phyloP scores from a whole-genome alignment of 306 rosid genomes.

The Acacia crassicarpa region DNA sequence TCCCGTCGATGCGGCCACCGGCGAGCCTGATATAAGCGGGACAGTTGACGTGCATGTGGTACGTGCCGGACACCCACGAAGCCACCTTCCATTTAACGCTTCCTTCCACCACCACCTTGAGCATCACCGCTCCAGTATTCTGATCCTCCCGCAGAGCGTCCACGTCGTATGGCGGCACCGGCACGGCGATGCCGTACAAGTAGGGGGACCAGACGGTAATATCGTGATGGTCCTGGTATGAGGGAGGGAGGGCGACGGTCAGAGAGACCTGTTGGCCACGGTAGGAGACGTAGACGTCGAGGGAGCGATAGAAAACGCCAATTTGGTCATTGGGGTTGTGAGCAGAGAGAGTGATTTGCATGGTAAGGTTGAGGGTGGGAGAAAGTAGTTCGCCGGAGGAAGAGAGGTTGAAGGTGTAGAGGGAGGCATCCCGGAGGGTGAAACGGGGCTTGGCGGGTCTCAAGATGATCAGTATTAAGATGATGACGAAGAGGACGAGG shows the following conservation, averaged over 20 bases:
- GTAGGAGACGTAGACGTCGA: conserved; percentile 56
- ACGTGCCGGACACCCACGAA: conserved; percentile 64
- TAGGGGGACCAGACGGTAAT: conserved; percentile 67
- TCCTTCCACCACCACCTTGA: conserved; percentile 58
- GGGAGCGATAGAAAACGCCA: conserved; percentile 51
- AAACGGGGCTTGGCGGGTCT: conserved; percentile 68
- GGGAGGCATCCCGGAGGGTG: conserved; percentile 63
- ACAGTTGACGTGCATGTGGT: conserved; percentile 57
- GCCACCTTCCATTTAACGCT: conserved; percentile 80
- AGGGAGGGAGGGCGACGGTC: conserved; percentile 37
- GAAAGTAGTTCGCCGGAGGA: conserved; percentile 25
- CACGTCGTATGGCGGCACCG: conserved; percentile 44
- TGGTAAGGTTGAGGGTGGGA: conserved; percentile 41
- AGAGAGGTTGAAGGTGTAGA: conserved; percentile 57
- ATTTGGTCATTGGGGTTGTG: conserved; percentile 56
- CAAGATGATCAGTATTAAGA: conserved; percentile 56
- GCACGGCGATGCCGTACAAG: conserved; percentile 45
- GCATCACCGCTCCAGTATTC: conserved; percentile 44
- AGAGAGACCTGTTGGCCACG: conserved; percentile 59
- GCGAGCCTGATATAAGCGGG: conserved; percentile 57
- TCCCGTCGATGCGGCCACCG: background rate
- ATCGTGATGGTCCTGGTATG: conserved; percentile 68
- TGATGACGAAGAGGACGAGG: conserved; percentile 38
- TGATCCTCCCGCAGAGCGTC: conserved; percentile 44
- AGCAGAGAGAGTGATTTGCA: conserved; percentile 60